Conservation (phyloP, 768 basidiomycete species). For the Xerocomus brunneocitrinus region DNA sequence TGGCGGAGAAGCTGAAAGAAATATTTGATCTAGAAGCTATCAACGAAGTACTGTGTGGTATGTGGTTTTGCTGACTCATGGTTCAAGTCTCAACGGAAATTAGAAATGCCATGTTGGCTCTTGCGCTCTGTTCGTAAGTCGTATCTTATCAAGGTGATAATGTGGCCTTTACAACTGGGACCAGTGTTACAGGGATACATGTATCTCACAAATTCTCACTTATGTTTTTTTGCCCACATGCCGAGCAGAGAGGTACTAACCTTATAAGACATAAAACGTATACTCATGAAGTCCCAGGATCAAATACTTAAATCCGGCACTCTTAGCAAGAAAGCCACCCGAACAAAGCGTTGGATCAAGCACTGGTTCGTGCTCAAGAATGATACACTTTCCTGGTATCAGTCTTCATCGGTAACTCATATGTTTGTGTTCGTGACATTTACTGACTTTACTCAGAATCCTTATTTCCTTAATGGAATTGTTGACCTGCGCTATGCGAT, state of each 20-base stretch:
- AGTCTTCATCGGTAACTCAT: slow-evolving; percentile 74
- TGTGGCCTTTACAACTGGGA: slow-evolving; percentile 2
- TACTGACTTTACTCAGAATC: slow-evolving; percentile 55
- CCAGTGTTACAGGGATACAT: slow-evolving; percentile 95
- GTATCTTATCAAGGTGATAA: not conserved
- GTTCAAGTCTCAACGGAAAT: slow-evolving; percentile 7
- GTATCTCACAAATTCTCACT: slow-evolving; percentile 88
- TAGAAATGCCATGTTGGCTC: slow-evolving; percentile 94
- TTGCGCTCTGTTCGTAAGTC: slow-evolving; percentile 82
- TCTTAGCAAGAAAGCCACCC: slow-evolving; percentile 79
- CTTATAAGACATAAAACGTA: not conserved
- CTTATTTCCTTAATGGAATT: slow-evolving; percentile 96
- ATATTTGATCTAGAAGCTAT: slow-evolving; percentile 81
- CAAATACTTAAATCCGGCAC: slow-evolving; percentile 91
- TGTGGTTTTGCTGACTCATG: slow-evolving; percentile 19
- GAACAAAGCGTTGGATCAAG: slow-evolving; percentile 89
- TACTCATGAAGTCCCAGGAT: slow-evolving; percentile 49
- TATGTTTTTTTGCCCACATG: slow-evolving; percentile 97
- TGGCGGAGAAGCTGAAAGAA: slow-evolving; percentile 86
- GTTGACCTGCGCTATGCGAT: slow-evolving; percentile 93
- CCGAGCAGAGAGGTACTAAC: slow-evolving; percentile 73
- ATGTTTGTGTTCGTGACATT: slow-evolving; percentile 1
- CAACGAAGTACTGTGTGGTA: slow-evolving; percentile 81
- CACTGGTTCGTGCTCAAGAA: slow-evolving; percentile 98
- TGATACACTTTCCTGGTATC: slow-evolving; percentile 95